Conservation (phyloP, 2,329 filamentous ascomycete species). For the Alternaria sp. region DNA sequence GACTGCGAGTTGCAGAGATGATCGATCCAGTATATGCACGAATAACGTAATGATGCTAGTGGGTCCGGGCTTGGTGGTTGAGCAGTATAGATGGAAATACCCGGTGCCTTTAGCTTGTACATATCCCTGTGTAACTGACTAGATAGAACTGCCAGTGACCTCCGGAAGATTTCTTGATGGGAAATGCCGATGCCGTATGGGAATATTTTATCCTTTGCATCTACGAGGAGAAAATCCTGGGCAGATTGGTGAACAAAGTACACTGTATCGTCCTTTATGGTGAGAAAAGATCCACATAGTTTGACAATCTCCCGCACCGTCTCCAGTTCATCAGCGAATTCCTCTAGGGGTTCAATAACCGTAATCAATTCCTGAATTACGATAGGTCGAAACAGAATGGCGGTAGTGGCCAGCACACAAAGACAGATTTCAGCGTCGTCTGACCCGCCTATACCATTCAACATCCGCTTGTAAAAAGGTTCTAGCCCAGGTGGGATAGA, state of each 20-base stretch:
- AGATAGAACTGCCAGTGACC: neutral
- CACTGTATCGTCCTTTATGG: fast-evolving
- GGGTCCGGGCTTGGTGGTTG: fast-evolving
- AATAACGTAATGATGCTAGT: neutral
- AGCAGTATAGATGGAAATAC: fast-evolving
- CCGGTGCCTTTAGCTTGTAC: neutral
- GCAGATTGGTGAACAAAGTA: neutral
- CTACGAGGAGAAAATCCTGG: fast-evolving
- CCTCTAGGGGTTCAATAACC: fast-evolving
- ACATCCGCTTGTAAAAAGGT: fast-evolving
- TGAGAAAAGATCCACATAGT: neutral
- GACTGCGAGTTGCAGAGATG: too few relatives aligned
- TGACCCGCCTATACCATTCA: fast-evolving
- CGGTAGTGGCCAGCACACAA: neutral
- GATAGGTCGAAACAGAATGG: fast-evolving
- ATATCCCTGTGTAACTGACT: neutral
- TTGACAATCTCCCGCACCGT: neutral
- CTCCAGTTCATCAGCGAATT: fast-evolving
- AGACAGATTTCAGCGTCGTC: fast-evolving
- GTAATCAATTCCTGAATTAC: fast-evolving
- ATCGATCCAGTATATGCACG: neutral
- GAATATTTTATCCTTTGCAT: fast-evolving
- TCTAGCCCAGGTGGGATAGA: fast-evolving
- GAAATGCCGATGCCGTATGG: fast-evolving
- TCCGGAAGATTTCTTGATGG: neutral